Conservation (phyloP, 2,329 filamentous ascomycete genomes). For the Pseudocercospora vitis region DNA sequence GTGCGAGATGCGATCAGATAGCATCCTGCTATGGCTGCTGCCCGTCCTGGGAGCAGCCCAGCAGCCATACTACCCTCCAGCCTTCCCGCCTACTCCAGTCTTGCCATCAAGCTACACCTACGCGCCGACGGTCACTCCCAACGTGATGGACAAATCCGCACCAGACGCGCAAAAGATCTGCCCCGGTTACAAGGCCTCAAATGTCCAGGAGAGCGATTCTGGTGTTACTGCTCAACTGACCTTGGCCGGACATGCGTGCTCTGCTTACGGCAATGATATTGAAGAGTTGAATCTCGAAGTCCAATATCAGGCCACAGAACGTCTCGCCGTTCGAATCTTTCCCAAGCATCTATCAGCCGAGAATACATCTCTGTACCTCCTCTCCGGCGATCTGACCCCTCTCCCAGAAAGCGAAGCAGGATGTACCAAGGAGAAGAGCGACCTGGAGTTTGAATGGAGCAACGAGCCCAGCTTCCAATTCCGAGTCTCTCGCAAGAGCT, state of each 20-base stretch:
- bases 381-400: constrained; percentile 24
- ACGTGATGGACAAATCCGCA: constrained; percentile 29
- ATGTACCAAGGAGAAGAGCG: constrained; percentile 26
- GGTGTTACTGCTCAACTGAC: constrained; percentile 33
- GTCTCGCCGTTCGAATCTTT: constrained; percentile 32
- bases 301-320: constrained; percentile 31
- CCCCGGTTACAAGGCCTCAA: constrained; percentile 34
- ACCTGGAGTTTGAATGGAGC: constrained; percentile 35
- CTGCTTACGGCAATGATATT: constrained; percentile 36
- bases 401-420: constrained; percentile 21
- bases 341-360: constrained; percentile 28
- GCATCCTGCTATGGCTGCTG: constrained; percentile 7
- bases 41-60: constrained; percentile 23
- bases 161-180: constrained; percentile 31
- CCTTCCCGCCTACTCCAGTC: constrained; percentile 32
- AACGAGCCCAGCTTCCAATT: constrained; percentile 38
- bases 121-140: constrained; percentile 33
- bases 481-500: constrained; percentile 26
- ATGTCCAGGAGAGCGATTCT: constrained; percentile 20
- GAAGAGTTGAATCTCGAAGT: constrained; percentile 28
- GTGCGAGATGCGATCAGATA: not conserved
- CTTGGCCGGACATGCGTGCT: constrained; percentile 30
- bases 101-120: constrained; percentile 29
- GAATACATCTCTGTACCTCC: constrained; percentile 31
- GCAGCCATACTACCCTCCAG: constrained; percentile 32